Evolutionary conservation across 805 yeast genomes (phyloP).

Genomic region (Ogataea nonfermentans): DNA sequence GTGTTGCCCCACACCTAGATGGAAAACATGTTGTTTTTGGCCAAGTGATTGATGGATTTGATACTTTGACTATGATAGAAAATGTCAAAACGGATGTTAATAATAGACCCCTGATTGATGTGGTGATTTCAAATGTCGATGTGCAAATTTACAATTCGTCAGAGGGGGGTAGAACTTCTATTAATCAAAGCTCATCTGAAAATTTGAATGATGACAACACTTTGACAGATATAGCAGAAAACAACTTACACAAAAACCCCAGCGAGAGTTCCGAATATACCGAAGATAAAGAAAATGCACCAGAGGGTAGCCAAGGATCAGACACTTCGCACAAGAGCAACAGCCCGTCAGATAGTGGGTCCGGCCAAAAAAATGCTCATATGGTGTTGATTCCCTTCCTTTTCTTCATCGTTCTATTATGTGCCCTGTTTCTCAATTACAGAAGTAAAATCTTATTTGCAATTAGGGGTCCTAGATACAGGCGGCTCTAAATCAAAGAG

Average conservation of each 20-base stretch:
- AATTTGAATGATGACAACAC: too few species aligned
- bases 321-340: too few species aligned
- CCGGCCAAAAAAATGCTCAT: conserved; percentile 11
- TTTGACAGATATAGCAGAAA: too few species aligned
- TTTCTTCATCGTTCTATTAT: conserved; percentile 12
- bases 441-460: conserved; percentile 22
- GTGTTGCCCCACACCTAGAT: conserved; percentile 50
- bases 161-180: too few species aligned
- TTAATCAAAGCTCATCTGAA: too few species aligned
- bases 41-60: conserved; percentile 66
- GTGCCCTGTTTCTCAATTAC: conserved; percentile 17
- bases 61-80: conserved; percentile 61
- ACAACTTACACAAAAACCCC: too few species aligned
- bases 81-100: conserved; percentile 43
- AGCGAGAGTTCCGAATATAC: too few species aligned
- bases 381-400: conserved; percentile 19
- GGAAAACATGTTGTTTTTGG: conserved; percentile 76
- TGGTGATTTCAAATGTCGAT: conserved; percentile 36
- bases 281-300: too few species aligned
- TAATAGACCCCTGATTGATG: conserved; percentile 44
- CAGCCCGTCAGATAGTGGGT: too few species aligned
- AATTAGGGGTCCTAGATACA: conserved; percentile 32
- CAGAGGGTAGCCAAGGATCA: too few species aligned
- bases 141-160: conserved; percentile 3
- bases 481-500: conserved; percentile 17